A percentile compares a stretch with the other conserved stretches of the same genome.
phyloP scores from a whole-genome alignment of 805 yeast genomes.

The Ogataea sp. region DNA sequence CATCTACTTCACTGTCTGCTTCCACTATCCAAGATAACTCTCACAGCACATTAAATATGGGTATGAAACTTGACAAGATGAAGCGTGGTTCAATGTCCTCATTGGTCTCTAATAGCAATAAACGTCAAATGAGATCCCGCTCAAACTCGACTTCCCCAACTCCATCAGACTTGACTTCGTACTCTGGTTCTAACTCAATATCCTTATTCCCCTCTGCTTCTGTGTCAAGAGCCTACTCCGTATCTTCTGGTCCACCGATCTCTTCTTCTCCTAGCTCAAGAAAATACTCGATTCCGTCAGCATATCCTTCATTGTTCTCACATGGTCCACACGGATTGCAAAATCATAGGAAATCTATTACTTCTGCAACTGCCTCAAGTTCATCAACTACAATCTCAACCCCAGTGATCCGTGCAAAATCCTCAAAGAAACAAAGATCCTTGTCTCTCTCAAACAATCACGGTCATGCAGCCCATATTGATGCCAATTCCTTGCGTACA shows the following conservation, averaged over 20 bases:
- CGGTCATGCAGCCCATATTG: background rate
- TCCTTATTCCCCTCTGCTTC: background rate
- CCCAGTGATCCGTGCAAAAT: background rate
- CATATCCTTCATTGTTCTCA: conserved; percentile 1
- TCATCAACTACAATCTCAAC: background rate
- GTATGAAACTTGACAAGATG: background rate
- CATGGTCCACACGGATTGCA: no score
- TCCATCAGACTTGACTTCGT: background rate
- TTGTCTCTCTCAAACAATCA: background rate
- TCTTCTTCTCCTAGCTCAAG: background rate
- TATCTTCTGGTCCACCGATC: background rate
- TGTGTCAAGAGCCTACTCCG: conserved; percentile 1
- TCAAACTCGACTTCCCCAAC: conserved; percentile 2
- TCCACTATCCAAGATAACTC: no score
- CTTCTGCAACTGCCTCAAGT: background rate
- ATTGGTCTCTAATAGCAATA: background rate
- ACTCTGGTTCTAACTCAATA: background rate
- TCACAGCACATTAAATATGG: background rate
- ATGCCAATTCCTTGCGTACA: no score
- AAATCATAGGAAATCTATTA: no score
- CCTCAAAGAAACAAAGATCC: conserved; percentile 1
- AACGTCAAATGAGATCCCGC: background rate
- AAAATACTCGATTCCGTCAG: conserved; percentile 1
- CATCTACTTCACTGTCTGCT: no score
- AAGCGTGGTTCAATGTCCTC: background rate